Evolutionary conservation across 352 stramenopile species (phyloP), one percentile per base, ranked within the genome.

Genomic region (Phytophthora capsici): DNA sequence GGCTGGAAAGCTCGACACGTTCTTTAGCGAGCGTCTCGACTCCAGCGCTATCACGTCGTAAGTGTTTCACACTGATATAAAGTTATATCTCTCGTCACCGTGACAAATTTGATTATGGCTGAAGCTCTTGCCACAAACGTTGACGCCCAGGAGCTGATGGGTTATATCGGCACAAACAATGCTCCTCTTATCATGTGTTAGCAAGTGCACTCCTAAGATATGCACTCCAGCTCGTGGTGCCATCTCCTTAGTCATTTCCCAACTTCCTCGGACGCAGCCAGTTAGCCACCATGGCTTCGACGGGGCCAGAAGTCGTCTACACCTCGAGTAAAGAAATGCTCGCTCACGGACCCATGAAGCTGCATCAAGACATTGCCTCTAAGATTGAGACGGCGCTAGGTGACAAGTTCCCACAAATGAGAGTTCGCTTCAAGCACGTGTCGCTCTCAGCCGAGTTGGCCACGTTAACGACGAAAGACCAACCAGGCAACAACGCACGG

Each of bases 1-100:
- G 10, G 70, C 81, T 22, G 57, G 58, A 6, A 90, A 89, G 49
- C 67, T 90, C 10, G 73, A 90, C 46, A 64, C 72, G 4, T 92
- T 90, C 48, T 88, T 89, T 47, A 66, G 71, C 9, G 73, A 77
- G 25, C 70, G 65, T 23, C 51, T 73, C 14, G 51, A 69, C 28
- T 73, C 64, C 17, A 73, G 45, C 17, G 38, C 52, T 12, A 59
- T 72, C 17, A 23, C 17, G 16, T 41, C 12, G 8, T 41, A 40
- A 40, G 6, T 40, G 34, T 5, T n/a, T n/a, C n/a, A n/a, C n/a
- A n/a, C n/a, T n/a, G n/a, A 30, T 7, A 30, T 1, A 30, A 5
- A 30, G 9, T 30, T 30, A 8, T 7, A 0, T 10, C 26, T 30
- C 9, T 1, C 9, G 38, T 45, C 38, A 45, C 20, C 38, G 17